Percentiles rank a stretch among this genome's conserved stretches.
Conservation (phyloP, 2,329 filamentous ascomycete species). For the Aspergillus candidus region DNA sequence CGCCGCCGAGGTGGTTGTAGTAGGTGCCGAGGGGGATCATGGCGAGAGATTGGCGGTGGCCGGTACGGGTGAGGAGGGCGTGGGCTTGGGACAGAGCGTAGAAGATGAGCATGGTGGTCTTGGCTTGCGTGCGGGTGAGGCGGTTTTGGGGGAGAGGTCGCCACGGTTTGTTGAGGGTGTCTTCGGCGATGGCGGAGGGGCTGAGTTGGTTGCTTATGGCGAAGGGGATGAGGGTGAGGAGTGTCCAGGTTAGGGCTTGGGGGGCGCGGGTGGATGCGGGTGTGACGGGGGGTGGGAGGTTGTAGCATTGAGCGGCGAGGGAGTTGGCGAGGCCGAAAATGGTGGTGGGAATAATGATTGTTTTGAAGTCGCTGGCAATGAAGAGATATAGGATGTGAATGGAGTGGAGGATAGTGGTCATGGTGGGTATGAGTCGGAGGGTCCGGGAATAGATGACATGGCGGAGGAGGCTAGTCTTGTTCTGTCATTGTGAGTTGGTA, state of each 20-base stretch:
- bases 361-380: background rate
- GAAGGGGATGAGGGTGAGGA: slow-evolving; percentile 4
- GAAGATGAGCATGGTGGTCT: too few relatives aligned
- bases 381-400: background rate
- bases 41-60: background rate
- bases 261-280: too few relatives aligned
- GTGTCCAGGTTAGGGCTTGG: background rate
- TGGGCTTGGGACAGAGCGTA: too few relatives aligned
- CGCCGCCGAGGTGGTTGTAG: background rate
- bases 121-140: background rate
- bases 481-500: too few relatives aligned
- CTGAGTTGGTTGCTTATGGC: slow-evolving; percentile 6
- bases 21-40: background rate
- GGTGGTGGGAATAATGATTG: background rate
- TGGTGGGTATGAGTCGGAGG: too few relatives aligned
- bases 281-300: too few relatives aligned
- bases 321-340: slow-evolving; percentile 1
- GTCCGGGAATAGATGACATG: too few relatives aligned
- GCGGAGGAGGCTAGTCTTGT: too few relatives aligned
- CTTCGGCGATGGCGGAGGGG: slow-evolving; percentile 5
- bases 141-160: background rate
- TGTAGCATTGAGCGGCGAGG: background rate
- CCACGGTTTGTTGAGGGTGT: slow-evolving; percentile 7
- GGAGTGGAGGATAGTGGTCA: too few relatives aligned
- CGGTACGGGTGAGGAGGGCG: slow-evolving; percentile 19